Conservation (phyloP, 768 basidiomycete species). For the Galerina marginata region DNA sequence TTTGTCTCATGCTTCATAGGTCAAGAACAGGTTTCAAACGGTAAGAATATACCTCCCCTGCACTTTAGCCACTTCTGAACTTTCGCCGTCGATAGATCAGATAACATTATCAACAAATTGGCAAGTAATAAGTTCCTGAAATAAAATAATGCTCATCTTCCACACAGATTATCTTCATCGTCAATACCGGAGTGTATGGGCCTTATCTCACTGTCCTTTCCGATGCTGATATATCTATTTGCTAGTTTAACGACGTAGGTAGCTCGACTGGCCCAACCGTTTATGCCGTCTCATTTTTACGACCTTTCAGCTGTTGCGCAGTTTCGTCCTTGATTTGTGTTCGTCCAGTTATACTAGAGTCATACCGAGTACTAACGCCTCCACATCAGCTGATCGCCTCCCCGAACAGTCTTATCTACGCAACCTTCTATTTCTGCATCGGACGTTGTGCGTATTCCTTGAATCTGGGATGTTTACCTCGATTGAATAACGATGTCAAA, state of each 20-base stretch:
- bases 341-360: conserved; percentile 15
- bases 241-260: conserved; percentile 43
- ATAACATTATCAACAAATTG: conserved; percentile 56
- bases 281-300: not conserved
- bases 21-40: conserved; percentile 58
- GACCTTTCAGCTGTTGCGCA: conserved; percentile 44
- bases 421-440: conserved; percentile 57
- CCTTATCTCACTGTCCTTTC: not conserved
- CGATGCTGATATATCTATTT: conserved; percentile 8
- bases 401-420: conserved; percentile 50
- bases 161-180: conserved; percentile 52
- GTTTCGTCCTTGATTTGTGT: conserved; percentile 54
- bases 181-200: conserved; percentile 55
- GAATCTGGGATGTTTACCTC: not conserved
- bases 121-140: conserved; percentile 23
- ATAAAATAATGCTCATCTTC: not conserved
- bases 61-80: not conserved
- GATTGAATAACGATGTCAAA: not conserved
- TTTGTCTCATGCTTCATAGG: conserved; percentile 50
- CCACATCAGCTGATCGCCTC: conserved; percentile 41
- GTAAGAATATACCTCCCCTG: conserved; percentile 23
- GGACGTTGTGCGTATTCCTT: conserved; percentile 46
- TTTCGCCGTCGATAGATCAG: conserved; percentile 36
- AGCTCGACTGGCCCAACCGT: not conserved
- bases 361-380: not conserved